Evolutionary conservation across 2,329 filamentous ascomycete genomes (phyloP).

Genomic region (Sclerotinia trifoliorum): DNA sequence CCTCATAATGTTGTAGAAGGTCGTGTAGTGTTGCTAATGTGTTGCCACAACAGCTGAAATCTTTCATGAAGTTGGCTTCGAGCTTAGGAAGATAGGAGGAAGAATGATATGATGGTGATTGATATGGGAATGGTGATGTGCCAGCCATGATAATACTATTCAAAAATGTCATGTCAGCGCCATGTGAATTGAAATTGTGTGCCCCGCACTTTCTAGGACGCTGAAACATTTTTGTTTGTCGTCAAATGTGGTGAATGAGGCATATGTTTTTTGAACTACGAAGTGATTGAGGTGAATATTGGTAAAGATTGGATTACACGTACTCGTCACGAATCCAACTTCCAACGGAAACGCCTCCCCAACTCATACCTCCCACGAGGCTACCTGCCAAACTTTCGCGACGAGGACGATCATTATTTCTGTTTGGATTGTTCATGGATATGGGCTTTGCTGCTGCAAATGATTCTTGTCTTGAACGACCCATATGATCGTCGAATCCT

Average conservation of each 20-base stretch:
- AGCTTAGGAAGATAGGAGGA: conserved; percentile 95
- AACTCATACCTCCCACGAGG: conserved; percentile 83
- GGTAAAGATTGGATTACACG: conserved; percentile 46
- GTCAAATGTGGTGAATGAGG: conserved; percentile 1
- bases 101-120: conserved; percentile 94
- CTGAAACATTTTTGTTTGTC: conserved; percentile 1
- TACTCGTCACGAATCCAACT: conserved; percentile 99
- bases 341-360: conserved; percentile 92
- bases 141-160: conserved; percentile 89
- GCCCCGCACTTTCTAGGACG: conserved; percentile 6
- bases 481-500: conserved; percentile 53
- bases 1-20: conserved; percentile 93
- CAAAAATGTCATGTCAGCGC: conserved; percentile 30
- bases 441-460: conserved; percentile 66
- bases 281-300: not conserved
- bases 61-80: conserved; percentile 96
- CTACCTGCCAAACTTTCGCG: conserved; percentile 64
- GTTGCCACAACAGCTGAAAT: conserved; percentile 92
- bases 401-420: conserved; percentile 56
- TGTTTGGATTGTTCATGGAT: conserved; percentile 62
- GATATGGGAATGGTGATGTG: conserved; percentile 86
- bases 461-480: conserved; percentile 57
- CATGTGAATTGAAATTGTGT: conserved; percentile 1
- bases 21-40: conserved; percentile 91
- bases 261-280: not conserved